Percentiles rank a stretch among this genome's conserved stretches.
Evolutionary conservation across 2,329 filamentous ascomycete genomes (phyloP).

Genomic region (Epichloe uncinata): DNA sequence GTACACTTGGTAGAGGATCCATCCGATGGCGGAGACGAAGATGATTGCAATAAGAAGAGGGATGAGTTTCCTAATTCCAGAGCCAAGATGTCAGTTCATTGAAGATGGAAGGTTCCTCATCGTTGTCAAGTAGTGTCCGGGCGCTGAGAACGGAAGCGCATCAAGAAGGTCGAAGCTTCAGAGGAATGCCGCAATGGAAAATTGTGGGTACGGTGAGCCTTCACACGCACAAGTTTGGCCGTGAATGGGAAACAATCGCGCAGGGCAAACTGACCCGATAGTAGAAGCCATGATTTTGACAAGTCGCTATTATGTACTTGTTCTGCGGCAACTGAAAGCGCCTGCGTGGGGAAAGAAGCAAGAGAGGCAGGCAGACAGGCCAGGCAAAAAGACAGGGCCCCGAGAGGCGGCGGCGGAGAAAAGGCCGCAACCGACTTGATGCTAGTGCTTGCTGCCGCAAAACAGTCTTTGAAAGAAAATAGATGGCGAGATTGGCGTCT

Average conservation of each 20-base stretch:
- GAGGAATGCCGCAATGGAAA: too few relatives aligned
- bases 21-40: conserved; percentile 43
- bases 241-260: background rate
- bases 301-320: too few relatives aligned
- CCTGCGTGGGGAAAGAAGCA: background rate
- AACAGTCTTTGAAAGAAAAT: too few relatives aligned
- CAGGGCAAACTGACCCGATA: conserved; percentile 2
- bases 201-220: background rate
- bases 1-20: conserved; percentile 62
- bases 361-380: too few relatives aligned
- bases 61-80: conserved; percentile 39
- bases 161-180: background rate
- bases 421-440: too few relatives aligned
- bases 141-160: background rate
- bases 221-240: background rate
- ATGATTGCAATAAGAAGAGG: conserved; percentile 52
- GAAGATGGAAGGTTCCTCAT: background rate
- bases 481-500: too few relatives aligned
- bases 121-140: background rate
- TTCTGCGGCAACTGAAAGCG: too few relatives aligned
- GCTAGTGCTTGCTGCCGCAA: too few relatives aligned
- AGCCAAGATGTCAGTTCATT: background rate
- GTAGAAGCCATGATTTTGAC: conserved; percentile 4
- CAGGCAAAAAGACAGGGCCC: too few relatives aligned
- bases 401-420: too few relatives aligned